Base-by-base conservation (phyloP, 176 grass and related monocot species). In the Avena insularis region DNA sequence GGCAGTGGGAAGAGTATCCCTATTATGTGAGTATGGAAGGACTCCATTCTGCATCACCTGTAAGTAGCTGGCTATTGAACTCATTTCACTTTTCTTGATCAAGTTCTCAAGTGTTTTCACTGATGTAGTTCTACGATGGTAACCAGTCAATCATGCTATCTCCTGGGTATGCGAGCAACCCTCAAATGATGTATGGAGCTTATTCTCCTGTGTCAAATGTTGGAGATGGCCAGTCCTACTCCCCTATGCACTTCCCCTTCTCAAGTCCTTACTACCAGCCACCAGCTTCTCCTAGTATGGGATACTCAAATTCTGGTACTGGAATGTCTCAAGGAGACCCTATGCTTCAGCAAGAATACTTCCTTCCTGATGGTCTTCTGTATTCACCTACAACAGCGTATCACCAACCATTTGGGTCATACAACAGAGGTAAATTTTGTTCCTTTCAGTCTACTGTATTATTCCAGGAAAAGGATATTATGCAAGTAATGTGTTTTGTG, bases 121-220 rank as follows among this genome's bases (percentile, higher is more conserved):
- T 84, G 74, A 86, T 93, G 91, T 75, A 89, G 71, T 61, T 93
- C 74, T 95, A 95, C 75, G 88, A 89, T 63, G 90, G 90, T n/a
- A 93, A 91, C 70, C 85, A 89, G 64, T 94, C 90, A 53, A 10
- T 94, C 33, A 89, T 94, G 85, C 66, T 90, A 68, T 86, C 87
- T 84, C 29, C 93, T 87, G 90, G 93, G 48, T 94, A 94, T 86
- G 85, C 66, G 66, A 92, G 83, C 78, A 94, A 91, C 36, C 92
- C 92, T 45, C 93, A 94, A 77, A 92, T 92, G 90, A 91, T 87
- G 83, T 94, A 94, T 84, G 90, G 93, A 76, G n/a, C 90, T 59
- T 94, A 90, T 86, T 94, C 93, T 69, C 93, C 93, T 46, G 90
- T 87, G 50, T 86, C 92, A 71, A 86, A 78, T 16, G 50, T 84